Evolutionary conservation across 345 rosid species (phyloP).

Genomic region (Hibiscus syriacus): DNA sequence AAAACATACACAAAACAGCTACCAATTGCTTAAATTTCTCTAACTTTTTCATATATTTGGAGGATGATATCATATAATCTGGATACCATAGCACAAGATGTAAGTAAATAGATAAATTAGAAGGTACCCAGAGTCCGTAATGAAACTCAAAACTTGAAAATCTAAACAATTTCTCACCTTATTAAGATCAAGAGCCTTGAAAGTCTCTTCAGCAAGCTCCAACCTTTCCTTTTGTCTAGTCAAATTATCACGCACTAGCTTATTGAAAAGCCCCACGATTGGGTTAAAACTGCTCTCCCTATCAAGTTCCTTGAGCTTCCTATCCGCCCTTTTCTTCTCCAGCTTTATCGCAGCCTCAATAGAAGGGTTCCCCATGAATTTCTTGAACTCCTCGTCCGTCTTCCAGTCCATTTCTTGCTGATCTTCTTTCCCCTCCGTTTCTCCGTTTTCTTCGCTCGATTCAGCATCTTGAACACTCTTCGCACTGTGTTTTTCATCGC

Average conservation of each 20-base stretch:
- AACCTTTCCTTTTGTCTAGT: slow-evolving; percentile 65
- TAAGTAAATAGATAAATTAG: background rate
- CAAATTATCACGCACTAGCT: slow-evolving; percentile 55
- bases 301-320: slow-evolving; percentile 79
- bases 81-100: background rate
- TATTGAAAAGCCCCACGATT: slow-evolving; percentile 44
- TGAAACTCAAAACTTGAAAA: no score
- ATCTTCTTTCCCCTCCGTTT: slow-evolving; percentile 32
- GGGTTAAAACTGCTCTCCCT: slow-evolving; percentile 48
- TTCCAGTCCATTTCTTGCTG: slow-evolving; percentile 93
- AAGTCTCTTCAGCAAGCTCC: slow-evolving; percentile 80
- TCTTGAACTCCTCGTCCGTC: slow-evolving; percentile 88
- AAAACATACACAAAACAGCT: background rate
- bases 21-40: background rate
- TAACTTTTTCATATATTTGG: background rate
- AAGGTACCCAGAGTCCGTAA: background rate
- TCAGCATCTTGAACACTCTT: slow-evolving; percentile 14
- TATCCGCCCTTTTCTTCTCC: slow-evolving; percentile 90
- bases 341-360: slow-evolving; percentile 93
- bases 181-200: slow-evolving; percentile 88
- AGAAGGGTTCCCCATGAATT: slow-evolving; percentile 91
- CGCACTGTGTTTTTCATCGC: slow-evolving; percentile 4
- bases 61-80: background rate
- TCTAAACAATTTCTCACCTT: slow-evolving; percentile 36
- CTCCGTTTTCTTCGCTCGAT: slow-evolving; percentile 19